A percentile compares a stretch with the other conserved stretches of the same genome.
These are phyloP conservation scores for Rosa persica DNA, from an alignment of 306 rosid species.

Conservation along the genomic window DNA sequence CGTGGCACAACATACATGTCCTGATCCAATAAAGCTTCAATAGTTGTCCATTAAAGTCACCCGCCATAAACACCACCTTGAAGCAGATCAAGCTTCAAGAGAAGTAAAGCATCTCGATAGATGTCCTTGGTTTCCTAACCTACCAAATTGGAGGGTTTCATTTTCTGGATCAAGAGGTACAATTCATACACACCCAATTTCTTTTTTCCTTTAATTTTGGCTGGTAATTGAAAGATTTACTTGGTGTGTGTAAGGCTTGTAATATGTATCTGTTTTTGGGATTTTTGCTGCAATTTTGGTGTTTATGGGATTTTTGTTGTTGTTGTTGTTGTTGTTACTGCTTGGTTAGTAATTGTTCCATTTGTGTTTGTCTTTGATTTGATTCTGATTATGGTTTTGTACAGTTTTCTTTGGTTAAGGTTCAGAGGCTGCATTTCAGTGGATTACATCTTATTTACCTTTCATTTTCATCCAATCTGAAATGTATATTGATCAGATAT, in stretches of 20 bases:
- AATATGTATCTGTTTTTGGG: background rate
- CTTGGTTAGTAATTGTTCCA: background rate
- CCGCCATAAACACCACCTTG: background rate
- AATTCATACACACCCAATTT: background rate
- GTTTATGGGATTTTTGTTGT: background rate
- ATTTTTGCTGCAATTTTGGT: background rate
- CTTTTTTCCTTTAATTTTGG: background rate
- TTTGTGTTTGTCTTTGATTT: background rate
- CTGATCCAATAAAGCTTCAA: background rate
- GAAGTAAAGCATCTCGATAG: background rate
- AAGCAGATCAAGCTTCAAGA: slow-evolving; percentile 6
- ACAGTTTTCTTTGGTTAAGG: slow-evolving; percentile 7
- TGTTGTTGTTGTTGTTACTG: background rate
- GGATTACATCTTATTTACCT: background rate
- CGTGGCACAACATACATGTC: background rate
- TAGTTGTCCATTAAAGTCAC: background rate
- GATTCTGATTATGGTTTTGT: slow-evolving; percentile 3
- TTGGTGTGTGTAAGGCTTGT: background rate
- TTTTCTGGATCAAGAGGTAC: slow-evolving; percentile 10
- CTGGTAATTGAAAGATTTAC: background rate
- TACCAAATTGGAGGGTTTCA: background rate
- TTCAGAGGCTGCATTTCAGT: background rate
- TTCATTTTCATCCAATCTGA: background rate
- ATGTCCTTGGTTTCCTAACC: slow-evolving; percentile 8
- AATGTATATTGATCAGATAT: background rate